Base-by-base conservation (phyloP, 257 asterid genomes). In the Primulina eburnea region DNA sequence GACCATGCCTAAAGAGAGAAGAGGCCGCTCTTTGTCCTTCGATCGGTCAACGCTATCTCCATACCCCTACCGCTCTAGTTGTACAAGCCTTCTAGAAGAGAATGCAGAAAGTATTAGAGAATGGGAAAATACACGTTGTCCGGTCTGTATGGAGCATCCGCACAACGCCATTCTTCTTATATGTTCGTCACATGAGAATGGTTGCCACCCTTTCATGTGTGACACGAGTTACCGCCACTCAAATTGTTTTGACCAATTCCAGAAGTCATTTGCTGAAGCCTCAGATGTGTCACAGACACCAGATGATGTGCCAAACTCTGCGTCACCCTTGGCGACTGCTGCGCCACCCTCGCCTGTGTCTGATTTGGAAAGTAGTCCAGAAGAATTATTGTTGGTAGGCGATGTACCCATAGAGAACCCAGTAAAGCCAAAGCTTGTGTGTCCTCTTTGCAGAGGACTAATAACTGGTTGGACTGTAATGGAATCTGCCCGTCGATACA, bases 181-280 rank as follows among this genome's bases (percentile, higher is more conserved):
- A 62, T 92, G 97, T 71, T 72, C 96, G 16, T 88, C 98, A 5
- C 98, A 92, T 43, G 94, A 89, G 11, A 88, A 89, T 64, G 98
- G 95, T 7, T 88, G 98, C 65, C 96, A 89, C 24, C 94, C 98
- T 65, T 92, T 78, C 77, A 89, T 92, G 96, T 89, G 98, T 71
- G 97, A 92, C 83, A 92, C 98, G n/a, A 92, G 97, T 76, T 86
- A 89, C 68, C 88, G 98, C 55, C 98, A 92, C 74, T 92, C 97
- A 5, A 92, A 92, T 74, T 92, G 97, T 69, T 89, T 89, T 67
- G 97, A 89, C 77, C 96, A 88, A 78, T 92, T 89, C 57, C 80
- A 84, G 11, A 92, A 92, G 77, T 85, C 96, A 4, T 82, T 77
- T 61, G 70, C 40, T 20, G 89, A 80, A 28, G 72, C 76, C 59